These are phyloP conservation scores for Chamaecyparis obtusa DNA, from an alignment of 75 land plant genomes.

Conservation along the genomic window DNA sequence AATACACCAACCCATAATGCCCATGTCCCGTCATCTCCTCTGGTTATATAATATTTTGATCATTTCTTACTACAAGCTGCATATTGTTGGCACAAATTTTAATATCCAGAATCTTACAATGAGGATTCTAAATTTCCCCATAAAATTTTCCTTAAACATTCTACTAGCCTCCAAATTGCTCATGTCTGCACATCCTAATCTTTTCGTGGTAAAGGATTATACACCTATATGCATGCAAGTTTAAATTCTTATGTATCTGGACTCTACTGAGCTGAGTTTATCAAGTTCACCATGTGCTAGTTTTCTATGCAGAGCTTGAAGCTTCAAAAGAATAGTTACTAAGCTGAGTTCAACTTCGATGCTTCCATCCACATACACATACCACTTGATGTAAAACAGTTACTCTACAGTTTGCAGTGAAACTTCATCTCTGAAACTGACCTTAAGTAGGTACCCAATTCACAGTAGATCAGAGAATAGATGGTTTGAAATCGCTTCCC, in stretches of 20 bases:
- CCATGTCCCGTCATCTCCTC: too few relatives aligned
- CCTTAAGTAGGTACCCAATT: not conserved
- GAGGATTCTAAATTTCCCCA: not conserved
- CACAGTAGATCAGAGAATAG: not conserved
- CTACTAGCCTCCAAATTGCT: not conserved
- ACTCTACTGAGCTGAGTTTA: too few relatives aligned
- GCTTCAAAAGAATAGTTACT: too few relatives aligned
- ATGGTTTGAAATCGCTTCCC: not conserved
- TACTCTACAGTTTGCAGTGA: not conserved
- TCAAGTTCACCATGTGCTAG: too few relatives aligned
- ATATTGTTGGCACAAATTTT: not conserved
- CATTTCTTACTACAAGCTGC: not conserved
- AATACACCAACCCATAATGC: not conserved
- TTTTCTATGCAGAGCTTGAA: too few relatives aligned
- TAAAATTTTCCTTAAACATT: not conserved
- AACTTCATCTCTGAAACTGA: not conserved
- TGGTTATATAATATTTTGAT: not conserved
- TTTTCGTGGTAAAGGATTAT: too few relatives aligned
- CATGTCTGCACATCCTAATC: too few relatives aligned
- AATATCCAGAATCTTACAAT: not conserved
- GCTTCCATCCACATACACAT: too few relatives aligned
- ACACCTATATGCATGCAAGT: too few relatives aligned
- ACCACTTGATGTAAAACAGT: not conserved
- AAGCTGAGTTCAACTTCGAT: too few relatives aligned
- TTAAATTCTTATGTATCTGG: too few relatives aligned